Evolutionary conservation across 2,329 filamentous ascomycete species (phyloP), one percentile per base, ranked within the genome.

Genomic region (Stachybotrys elegans): DNA sequence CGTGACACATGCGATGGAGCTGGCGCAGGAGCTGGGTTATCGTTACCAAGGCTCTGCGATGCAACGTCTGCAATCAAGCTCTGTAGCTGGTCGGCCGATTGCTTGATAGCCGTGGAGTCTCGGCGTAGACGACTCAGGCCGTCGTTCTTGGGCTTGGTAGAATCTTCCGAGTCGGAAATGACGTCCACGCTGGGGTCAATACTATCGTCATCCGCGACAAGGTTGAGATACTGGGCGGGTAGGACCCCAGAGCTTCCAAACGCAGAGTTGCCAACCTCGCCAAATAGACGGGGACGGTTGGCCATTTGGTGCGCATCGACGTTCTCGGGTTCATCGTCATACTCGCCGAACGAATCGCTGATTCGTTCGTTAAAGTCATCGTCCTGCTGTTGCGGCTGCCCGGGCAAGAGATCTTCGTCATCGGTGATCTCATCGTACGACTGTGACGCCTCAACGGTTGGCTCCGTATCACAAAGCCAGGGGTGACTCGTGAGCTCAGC

Each of bases 251-350:
- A 76, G 54, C 72, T 79, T 12, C 73, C 73, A 16, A 79, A 61
- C 0, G 71, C 75, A 5, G 76, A 81, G 16, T 64, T 62, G 16
- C 71, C 71, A 6, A 81, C 72, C 48, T 81, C 78, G 3, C 78
- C 78, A 55, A 79, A 81, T 2, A 81, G 59, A 9, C 68, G 68
- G 4, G 62, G 69, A 4, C 58, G 62, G 5, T 62, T 65, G 12
- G 55, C 52, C 17, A 50, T 58, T 34, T 61, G 81, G 66, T 81
- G 82, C 38, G 86, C 80, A 62, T 85, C 84, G 40, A 79, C 77
- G 7, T 88, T 91, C 60, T 91, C 86, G 56, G 89, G 89, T 60
- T 91, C 88, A 5, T 85, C 88, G n/a, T 34, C 31, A 16, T 34
- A 14, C 51, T 86, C 88, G 49, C 66, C 65, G 52, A 67, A 62